Base-by-base conservation (phyloP, 1,139 yeast genomes). In the Geotrichum klebahnii region DNA sequence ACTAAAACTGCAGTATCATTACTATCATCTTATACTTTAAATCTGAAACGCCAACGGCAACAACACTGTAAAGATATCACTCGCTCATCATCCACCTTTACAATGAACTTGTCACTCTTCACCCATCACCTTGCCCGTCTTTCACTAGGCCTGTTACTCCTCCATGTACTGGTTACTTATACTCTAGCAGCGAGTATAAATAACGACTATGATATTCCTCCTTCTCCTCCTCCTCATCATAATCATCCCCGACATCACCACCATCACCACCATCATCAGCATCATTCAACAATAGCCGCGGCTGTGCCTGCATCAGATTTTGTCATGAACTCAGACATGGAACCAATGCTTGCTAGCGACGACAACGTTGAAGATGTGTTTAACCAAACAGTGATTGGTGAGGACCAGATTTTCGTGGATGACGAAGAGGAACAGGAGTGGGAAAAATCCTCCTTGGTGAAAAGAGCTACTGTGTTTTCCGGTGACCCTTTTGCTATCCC, bases 401-500 rank as follows among this genome's bases (percentile, higher is more conserved):
- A 29, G 4, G 33, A 29, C 3, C 33, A 29, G 33, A 14, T 29
- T 29, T n/a, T n/a, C n/a, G 33, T 29, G 33, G 14, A n/a, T n/a
- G n/a, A n/a, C n/a, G n/a, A n/a, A n/a, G n/a, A n/a, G n/a, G n/a
- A n/a, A n/a, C n/a, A n/a, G n/a, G n/a, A n/a, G n/a, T n/a, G n/a
- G n/a, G n/a, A 36, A 14, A 29, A 36, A 12, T 36, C 23, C 12
- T 20, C 40, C 3, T 29, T 36, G 8, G 5, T 22, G 26, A 36
- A 36, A 22, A 35, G 31, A 36, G 34, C 28, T 17, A 19, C 47
- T 19, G 38, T 48, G 39, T 29, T 31, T 28, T n/a, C 45, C n/a
- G 35, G 34, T 17, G 45, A 50, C 42, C 38, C 46, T 10, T 50
- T 50, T 23, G 14, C 48, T n/a, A 31, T 28, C 9, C 71, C 77